phyloP scores from a whole-genome alignment of 768 basidiomycete genomes.

The Hirschioporus abietinus region DNA sequence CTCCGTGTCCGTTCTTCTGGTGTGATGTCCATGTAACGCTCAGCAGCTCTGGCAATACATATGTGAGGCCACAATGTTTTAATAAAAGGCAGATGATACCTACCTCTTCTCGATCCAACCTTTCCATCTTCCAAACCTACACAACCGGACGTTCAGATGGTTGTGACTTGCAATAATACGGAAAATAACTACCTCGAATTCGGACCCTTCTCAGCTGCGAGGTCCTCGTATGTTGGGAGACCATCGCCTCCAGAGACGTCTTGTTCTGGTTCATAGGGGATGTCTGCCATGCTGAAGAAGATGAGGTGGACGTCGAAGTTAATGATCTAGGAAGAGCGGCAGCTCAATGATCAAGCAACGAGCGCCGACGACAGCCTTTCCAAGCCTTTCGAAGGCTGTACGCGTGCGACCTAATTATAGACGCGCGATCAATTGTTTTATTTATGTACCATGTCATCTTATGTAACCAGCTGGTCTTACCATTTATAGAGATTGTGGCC shows the following conservation, averaged over 20 bases:
- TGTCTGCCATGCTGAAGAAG: constrained; percentile 6
- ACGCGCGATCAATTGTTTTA: not conserved
- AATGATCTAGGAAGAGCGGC: not conserved
- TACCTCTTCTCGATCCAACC: constrained; percentile 89
- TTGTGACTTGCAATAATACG: constrained; percentile 9
- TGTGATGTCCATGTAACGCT: constrained; percentile 65
- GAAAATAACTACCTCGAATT: constrained; percentile 62
- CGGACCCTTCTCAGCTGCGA: constrained; percentile 70
- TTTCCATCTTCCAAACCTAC: constrained; percentile 80
- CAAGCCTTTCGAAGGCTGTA: not conserved
- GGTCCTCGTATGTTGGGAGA: constrained; percentile 75
- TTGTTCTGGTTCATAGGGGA: constrained; percentile 29
- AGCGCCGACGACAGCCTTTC: not conserved
- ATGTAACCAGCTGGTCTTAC: not conserved
- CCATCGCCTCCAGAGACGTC: constrained; percentile 43
- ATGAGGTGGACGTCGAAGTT: not conserved
- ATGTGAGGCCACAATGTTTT: constrained; percentile 5
- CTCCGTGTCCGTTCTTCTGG: constrained; percentile 52
- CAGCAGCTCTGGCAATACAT: constrained; percentile 58
- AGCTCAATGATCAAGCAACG: not conserved
- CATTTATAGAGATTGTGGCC: not conserved
- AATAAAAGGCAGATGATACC: constrained; percentile 9
- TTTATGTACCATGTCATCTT: not conserved
- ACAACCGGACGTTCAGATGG: not conserved
- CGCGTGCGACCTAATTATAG: not conserved